phyloP scores from a whole-genome alignment of 495 filamentous ascomycete species.

The Penicillium dipodomyicola region DNA sequence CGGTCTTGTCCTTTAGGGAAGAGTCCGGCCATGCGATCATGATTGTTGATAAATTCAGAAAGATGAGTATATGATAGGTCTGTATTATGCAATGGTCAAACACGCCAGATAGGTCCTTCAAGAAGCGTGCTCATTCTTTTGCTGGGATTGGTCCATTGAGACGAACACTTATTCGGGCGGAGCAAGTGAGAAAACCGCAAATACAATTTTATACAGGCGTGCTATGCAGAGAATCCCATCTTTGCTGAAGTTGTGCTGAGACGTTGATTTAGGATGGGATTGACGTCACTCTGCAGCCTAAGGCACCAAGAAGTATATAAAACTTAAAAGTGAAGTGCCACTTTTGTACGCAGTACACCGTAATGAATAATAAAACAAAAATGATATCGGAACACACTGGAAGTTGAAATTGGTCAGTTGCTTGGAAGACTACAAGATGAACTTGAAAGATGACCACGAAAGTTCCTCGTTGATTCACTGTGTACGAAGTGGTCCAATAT shows the following conservation, averaged over 20 bases:
- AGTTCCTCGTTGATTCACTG: background rate
- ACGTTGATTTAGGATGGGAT: background rate
- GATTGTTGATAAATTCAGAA: background rate
- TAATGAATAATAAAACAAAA: background rate
- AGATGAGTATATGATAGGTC: background rate
- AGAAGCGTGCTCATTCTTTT: background rate
- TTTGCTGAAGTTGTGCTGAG: background rate
- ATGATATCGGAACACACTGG: no score
- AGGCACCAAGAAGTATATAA: background rate
- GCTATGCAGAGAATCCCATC: no score
- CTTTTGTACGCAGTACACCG: background rate
- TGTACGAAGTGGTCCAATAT: background rate
- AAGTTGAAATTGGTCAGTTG: background rate
- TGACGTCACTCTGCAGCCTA: background rate
- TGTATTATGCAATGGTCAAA: background rate
- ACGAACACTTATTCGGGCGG: background rate
- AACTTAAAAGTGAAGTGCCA: background rate
- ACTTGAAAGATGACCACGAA: background rate
- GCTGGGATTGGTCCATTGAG: background rate
- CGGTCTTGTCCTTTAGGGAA: slow-evolving; percentile 4
- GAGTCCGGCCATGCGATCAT: slow-evolving; percentile 7
- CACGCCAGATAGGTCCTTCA: background rate
- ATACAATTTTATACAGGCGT: background rate
- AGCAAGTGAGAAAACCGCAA: background rate
- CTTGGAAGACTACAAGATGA: background rate